These are phyloP conservation scores for Notholithocarpus densiflorus DNA, from an alignment of 306 rosid species.

Conservation along the genomic window DNA sequence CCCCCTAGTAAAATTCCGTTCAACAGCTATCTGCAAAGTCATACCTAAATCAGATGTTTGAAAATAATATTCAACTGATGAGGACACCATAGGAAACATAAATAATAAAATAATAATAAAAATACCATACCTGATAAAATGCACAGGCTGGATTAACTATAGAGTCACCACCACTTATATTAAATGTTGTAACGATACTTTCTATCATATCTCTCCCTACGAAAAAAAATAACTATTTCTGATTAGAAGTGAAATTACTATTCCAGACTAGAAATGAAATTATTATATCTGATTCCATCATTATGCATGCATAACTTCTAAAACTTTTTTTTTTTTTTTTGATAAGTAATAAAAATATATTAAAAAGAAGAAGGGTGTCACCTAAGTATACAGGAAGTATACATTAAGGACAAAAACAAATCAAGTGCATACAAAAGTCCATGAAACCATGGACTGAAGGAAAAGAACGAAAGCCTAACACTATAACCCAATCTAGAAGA, in stretches of 20 bases:
- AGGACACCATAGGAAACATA: background rate
- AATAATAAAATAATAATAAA: background rate
- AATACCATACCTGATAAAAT: slow-evolving; percentile 3
- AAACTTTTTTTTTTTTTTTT: too few relatives aligned
- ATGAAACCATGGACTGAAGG: too few relatives aligned
- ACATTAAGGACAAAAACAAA: too few relatives aligned
- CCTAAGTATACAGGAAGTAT: too few relatives aligned
- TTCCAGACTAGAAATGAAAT: too few relatives aligned
- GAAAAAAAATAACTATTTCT: background rate
- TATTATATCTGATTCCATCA: too few relatives aligned
- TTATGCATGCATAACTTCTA: too few relatives aligned
- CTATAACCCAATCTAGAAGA: too few relatives aligned
- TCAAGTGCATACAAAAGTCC: too few relatives aligned
- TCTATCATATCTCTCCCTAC: slow-evolving; percentile 21
- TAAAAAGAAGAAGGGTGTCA: too few relatives aligned
- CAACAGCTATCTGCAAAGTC: slow-evolving; percentile 61
- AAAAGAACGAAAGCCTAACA: too few relatives aligned
- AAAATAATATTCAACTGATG: background rate
- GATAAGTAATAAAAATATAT: too few relatives aligned
- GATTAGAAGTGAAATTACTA: background rate
- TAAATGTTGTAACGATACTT: slow-evolving; percentile 8
- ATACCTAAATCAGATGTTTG: slow-evolving; percentile 19
- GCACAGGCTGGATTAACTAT: slow-evolving; percentile 22
- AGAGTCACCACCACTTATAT: slow-evolving; percentile 16
- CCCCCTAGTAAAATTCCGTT: slow-evolving; percentile 70